phyloP scores from a whole-genome alignment of 2,329 filamentous ascomycete genomes.

The Beauveria medogensis region DNA sequence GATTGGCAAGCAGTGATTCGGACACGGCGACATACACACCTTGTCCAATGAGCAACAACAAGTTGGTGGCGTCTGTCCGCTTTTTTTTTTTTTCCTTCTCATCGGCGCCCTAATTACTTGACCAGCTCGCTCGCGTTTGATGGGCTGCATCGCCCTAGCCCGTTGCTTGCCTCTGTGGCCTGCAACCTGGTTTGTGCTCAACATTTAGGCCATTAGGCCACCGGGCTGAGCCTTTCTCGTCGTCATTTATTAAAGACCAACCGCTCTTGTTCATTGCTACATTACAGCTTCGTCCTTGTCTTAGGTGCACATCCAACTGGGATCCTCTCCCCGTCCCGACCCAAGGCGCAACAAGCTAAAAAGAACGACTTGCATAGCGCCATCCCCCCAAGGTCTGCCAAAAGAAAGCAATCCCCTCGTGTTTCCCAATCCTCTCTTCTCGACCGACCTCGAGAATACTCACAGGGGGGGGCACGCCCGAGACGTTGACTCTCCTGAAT shows the following conservation, averaged over 20 bases:
- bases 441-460: neutral
- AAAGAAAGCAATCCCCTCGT: constrained; percentile 11
- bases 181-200: constrained; percentile 5
- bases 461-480: neutral
- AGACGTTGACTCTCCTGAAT: constrained; percentile 12
- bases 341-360: neutral
- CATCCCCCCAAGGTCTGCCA: constrained; percentile 4
- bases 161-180: neutral
- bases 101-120: constrained; percentile 1
- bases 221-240: neutral
- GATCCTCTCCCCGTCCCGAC: constrained; percentile 2
- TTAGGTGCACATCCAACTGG: constrained; percentile 6
- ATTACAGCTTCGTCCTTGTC: constrained; percentile 1
- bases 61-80: neutral
- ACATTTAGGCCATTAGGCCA: neutral
- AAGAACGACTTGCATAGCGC: constrained; percentile 10
- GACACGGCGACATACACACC: neutral
- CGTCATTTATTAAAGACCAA: constrained; percentile 4
- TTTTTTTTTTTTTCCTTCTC: neutral
- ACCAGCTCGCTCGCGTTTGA: neutral
- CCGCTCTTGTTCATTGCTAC: neutral
- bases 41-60: neutral
- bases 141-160: neutral
- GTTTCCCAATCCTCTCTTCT: constrained; percentile 4
- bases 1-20: neutral